A percentile compares a stretch with the other conserved stretches of the same genome.
phyloP scores from a whole-genome alignment of 306 rosid species.

The Mimosa pudica region DNA sequence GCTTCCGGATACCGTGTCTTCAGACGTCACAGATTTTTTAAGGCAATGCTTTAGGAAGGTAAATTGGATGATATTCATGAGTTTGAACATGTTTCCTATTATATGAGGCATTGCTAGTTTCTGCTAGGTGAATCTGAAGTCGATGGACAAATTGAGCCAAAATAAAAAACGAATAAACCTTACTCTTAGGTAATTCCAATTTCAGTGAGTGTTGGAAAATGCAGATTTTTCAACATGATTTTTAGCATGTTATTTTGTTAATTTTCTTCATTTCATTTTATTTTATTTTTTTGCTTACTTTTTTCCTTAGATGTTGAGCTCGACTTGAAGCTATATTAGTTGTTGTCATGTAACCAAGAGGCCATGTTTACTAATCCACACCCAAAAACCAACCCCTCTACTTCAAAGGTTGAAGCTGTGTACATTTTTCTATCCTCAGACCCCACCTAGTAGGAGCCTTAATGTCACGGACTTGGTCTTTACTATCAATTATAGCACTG shows the following conservation, averaged over 20 bases:
- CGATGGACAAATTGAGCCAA: neutral
- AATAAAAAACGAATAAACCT: neutral
- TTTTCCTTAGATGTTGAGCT: too few relatives aligned
- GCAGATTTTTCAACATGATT: neutral
- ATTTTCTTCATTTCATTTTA: too few relatives aligned
- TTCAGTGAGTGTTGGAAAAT: neutral
- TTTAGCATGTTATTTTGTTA: neutral
- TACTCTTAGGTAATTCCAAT: neutral
- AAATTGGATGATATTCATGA: constrained; percentile 33
- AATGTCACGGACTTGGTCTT: too few relatives aligned
- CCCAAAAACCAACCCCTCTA: too few relatives aligned
- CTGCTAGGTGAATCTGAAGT: neutral
- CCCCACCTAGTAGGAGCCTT: too few relatives aligned
- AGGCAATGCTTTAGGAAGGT: constrained; percentile 98
- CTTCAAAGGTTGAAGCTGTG: too few relatives aligned
- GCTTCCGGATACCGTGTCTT: constrained; percentile 88
- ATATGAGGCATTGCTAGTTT: neutral
- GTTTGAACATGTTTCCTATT: neutral
- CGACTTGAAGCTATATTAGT: too few relatives aligned
- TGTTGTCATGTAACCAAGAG: too few relatives aligned
- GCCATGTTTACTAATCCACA: too few relatives aligned
- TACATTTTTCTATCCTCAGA: too few relatives aligned
- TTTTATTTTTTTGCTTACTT: too few relatives aligned
- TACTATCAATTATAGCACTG: too few relatives aligned
- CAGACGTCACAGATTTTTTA: constrained; percentile 91